Percentiles rank a stretch among this genome's conserved stretches.
phyloP scores from a whole-genome alignment of 768 basidiomycete species.

The Collybiopsis confluens region DNA sequence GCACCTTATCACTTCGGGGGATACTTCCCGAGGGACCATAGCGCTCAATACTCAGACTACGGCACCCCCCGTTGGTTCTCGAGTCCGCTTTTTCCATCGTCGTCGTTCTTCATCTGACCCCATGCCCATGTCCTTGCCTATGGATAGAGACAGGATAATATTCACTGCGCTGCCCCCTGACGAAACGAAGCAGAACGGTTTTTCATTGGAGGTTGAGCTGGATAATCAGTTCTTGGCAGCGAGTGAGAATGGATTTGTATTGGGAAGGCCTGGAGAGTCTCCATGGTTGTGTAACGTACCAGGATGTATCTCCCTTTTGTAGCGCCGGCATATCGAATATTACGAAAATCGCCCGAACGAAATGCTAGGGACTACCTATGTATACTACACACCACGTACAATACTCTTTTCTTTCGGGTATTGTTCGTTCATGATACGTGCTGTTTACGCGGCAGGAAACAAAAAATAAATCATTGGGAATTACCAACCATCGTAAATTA shows the following conservation, averaged over 20 bases:
- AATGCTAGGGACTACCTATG: no score
- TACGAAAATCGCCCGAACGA: no score
- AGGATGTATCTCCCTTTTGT: slow-evolving; percentile 26
- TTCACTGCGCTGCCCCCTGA: slow-evolving; percentile 20
- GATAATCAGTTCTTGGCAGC: slow-evolving; percentile 37
- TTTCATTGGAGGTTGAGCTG: no score
- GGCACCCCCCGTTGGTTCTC: slow-evolving; percentile 46
- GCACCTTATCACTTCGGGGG: slow-evolving; percentile 63
- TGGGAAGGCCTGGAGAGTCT: slow-evolving; percentile 21
- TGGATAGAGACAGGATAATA: slow-evolving; percentile 12
- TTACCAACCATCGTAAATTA: no score
- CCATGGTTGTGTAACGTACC: slow-evolving; percentile 40
- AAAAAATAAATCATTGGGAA: no score
- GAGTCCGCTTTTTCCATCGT: slow-evolving; percentile 41
- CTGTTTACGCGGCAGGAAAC: no score
- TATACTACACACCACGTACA: no score
- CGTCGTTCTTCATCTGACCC: slow-evolving; percentile 18
- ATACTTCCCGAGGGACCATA: slow-evolving; percentile 65
- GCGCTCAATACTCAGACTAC: slow-evolving; percentile 47
- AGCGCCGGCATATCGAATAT: no score
- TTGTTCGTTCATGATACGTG: no score
- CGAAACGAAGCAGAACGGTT: no score
- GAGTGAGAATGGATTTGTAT: slow-evolving; percentile 53
- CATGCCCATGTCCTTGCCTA: slow-evolving; percentile 4
- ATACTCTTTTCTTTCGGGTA: no score